Evolutionary conservation across 179 eudicot species (phyloP).

Genomic region (Dionaea muscipula): DNA sequence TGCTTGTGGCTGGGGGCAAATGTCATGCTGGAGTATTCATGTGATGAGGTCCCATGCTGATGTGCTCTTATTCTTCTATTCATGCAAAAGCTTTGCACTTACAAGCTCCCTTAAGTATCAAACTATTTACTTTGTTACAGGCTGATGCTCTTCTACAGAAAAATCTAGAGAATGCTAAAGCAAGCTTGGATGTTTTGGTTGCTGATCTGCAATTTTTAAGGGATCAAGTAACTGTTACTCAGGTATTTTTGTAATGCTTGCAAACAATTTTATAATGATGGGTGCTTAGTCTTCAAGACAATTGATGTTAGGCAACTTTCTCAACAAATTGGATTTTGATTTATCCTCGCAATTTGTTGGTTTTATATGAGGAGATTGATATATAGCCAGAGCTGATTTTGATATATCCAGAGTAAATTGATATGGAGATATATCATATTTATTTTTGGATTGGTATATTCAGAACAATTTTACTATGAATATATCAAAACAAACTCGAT

Average conservation of each 20-base stretch:
- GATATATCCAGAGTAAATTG: too few species aligned
- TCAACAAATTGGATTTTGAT: too few species aligned
- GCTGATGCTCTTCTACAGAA: conserved; percentile 59
- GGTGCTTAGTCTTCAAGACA: too few species aligned
- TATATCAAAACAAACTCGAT: too few species aligned
- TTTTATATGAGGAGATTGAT: too few species aligned
- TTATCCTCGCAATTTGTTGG: too few species aligned
- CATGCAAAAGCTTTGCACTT: neutral
- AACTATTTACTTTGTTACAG: conserved; percentile 24
- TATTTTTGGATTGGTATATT: too few species aligned
- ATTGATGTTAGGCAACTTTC: too few species aligned
- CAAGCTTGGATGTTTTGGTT: conserved; percentile 77
- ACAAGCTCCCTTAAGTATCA: conserved; percentile 7
- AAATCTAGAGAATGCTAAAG: conserved; percentile 83
- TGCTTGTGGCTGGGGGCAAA: conserved; percentile 98
- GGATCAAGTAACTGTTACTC: conserved; percentile 83
- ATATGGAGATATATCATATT: too few species aligned
- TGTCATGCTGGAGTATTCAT: conserved; percentile 90
- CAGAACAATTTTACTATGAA: too few species aligned
- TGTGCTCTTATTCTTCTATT: conserved; percentile 2
- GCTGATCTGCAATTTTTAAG: conserved; percentile 72
- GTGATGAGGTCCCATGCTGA: conserved; percentile 71
- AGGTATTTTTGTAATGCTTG: conserved; percentile 30
- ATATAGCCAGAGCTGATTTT: too few species aligned
- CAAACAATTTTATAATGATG: neutral